These are phyloP conservation scores for Flaveria bidentis DNA, from an alignment of 129 eudicot species.

Conservation along the genomic window DNA sequence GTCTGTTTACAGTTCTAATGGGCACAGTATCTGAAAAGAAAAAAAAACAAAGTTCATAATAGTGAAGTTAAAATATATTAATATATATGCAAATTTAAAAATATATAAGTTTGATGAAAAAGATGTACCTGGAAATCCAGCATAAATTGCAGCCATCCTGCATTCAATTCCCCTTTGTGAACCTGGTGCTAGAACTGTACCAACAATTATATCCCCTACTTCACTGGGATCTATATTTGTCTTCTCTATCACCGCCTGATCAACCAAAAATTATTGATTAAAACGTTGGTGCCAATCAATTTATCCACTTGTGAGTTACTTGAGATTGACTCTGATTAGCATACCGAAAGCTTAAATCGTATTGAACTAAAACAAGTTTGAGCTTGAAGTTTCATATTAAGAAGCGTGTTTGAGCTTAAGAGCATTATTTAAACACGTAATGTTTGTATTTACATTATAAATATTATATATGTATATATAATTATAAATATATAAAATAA, in stretches of 20 bases:
- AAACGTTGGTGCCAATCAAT: not conserved
- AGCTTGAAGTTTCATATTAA: not conserved
- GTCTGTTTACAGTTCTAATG: conserved; percentile 84
- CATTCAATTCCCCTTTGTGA: conserved; percentile 78
- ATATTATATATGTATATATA: too few species aligned
- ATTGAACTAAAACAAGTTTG: too few species aligned
- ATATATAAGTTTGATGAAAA: not conserved
- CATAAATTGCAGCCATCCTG: conserved; percentile 83
- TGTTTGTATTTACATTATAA: too few species aligned
- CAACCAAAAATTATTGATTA: conserved; percentile 11
- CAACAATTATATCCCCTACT: conserved; percentile 83
- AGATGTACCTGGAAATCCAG: conserved; percentile 77
- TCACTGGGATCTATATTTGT: conserved; percentile 66
- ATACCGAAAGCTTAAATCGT: not conserved
- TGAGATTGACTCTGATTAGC: not conserved
- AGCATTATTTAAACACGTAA: too few species aligned
- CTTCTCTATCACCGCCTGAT: conserved; percentile 68
- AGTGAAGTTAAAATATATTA: not conserved
- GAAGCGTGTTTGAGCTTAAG: too few species aligned
- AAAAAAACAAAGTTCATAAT: not conserved
- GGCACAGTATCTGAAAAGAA: conserved; percentile 66
- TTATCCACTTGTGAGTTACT: not conserved
- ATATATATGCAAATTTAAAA: not conserved
- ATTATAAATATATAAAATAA: not conserved
- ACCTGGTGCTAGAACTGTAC: conserved; percentile 86